Evolutionary conservation across 495 filamentous ascomycete genomes (phyloP).

Genomic region (Filosporella fistucella): DNA sequence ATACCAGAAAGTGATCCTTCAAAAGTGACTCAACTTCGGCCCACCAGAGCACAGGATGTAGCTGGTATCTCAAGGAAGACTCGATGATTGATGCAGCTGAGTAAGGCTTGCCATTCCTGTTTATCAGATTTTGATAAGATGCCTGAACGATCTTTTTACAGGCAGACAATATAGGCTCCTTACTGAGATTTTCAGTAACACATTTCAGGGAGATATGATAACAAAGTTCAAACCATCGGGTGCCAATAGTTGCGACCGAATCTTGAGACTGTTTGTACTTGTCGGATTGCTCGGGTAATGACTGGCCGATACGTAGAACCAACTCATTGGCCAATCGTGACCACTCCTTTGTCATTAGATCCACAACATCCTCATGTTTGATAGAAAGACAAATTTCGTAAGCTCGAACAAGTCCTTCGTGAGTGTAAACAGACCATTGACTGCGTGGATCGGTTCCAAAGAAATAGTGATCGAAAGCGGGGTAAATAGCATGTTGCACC

Average conservation of each 20-base stretch:
- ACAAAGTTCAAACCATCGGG: slow-evolving; percentile 51
- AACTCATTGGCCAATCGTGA: slow-evolving; percentile 12
- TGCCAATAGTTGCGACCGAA: slow-evolving; percentile 51
- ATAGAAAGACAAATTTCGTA: slow-evolving; percentile 11
- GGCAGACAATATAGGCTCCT: neutral
- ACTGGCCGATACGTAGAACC: slow-evolving; percentile 55
- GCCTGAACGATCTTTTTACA: slow-evolving; percentile 36
- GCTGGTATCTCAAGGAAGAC: slow-evolving; percentile 31
- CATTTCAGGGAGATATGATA: no score
- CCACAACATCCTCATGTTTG: slow-evolving; percentile 7
- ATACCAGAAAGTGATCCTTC: slow-evolving; percentile 9
- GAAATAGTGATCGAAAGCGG: slow-evolving; percentile 56
- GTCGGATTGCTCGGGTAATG: slow-evolving; percentile 73
- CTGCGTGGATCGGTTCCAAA: slow-evolving; percentile 34
- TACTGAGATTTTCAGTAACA: slow-evolving; percentile 15
- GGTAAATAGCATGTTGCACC: no score
- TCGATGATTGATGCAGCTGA: slow-evolving; percentile 66
- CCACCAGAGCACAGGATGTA: slow-evolving; percentile 4
- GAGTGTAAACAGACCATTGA: slow-evolving; percentile 5
- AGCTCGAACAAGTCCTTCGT: slow-evolving; percentile 8
- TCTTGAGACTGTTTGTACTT: slow-evolving; percentile 68
- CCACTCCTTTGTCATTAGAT: slow-evolving; percentile 21
- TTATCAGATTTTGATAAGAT: slow-evolving; percentile 44
- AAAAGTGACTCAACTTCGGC: slow-evolving; percentile 9
- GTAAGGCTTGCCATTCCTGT: slow-evolving; percentile 77